Base-by-base conservation (phyloP, 2,329 filamentous ascomycete species). In the Orbilia quercus region DNA sequence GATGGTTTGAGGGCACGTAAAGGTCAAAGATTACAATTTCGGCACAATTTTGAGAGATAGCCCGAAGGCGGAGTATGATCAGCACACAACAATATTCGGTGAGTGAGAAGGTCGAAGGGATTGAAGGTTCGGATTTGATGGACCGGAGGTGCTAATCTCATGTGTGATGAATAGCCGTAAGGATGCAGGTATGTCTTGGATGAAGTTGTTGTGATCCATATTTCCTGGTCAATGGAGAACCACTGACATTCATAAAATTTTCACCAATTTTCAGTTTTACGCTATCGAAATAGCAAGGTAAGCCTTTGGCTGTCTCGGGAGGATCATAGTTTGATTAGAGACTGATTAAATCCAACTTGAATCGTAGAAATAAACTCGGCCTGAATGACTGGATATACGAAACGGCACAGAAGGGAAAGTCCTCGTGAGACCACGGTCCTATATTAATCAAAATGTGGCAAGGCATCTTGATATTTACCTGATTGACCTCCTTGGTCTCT, bases 351-450 rank as follows among this genome's bases (percentile, higher is more conserved):
- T 55, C 67, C 69, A 57, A 51, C 59, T 31, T 14, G 18, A 18
- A 44, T 14, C 28, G n/a, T 70, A 89, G 89, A 77, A 99, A 99
- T 82, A 89, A 89, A 73, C 86, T 87, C 60, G 94, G 94, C 25
- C 82, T 98, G 69, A 99, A 99, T 79, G 95, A 99, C 82, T 99
- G 95, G 95, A 88, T 99, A 75, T 95, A 94, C 81, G 93, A 98
- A 82, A 86, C 91, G 80, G 87, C 89, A 0, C 88, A 94, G 78
- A 84, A 85, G 64, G 83, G 86, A 77, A 86, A 85, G 80, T 81
- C 11, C 28, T 47, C 22, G 23, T 64, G 48, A 54, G 11, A 14
- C 36, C 16, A 76, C 79, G 79, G 75, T 2, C 11, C 2, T 36
- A 16, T 7, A 53, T 53, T 20, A 9, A 9, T 31, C 28, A 5